Percentiles rank a stretch among this genome's conserved stretches.
phyloP scores from a whole-genome alignment of 2,329 filamentous ascomycete genomes.

The Sporothrix curviconia region DNA sequence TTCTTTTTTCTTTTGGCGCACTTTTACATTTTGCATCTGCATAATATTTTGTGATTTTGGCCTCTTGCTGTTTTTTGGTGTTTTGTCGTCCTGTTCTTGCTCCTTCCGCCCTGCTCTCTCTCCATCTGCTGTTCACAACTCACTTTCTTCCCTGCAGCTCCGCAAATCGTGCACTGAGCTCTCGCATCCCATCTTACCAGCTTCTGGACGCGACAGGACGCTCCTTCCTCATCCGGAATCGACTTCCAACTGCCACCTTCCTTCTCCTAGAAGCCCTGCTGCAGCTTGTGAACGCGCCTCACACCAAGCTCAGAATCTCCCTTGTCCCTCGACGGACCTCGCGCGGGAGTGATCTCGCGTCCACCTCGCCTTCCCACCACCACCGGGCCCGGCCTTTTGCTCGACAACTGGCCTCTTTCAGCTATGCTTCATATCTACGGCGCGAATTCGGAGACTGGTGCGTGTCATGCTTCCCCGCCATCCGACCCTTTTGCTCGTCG shows the following conservation, averaged over 20 bases:
- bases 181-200: no score
- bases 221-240: no score
- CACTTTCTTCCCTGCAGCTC: no score
- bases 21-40: no score
- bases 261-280: no score
- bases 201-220: no score
- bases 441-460: constrained; percentile 38
- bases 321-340: not conserved
- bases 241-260: no score
- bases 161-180: no score
- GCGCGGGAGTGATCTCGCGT: no score
- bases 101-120: not conserved
- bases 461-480: not conserved
- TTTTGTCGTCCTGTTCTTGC: not conserved
- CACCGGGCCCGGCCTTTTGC: not conserved
- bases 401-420: constrained; percentile 22
- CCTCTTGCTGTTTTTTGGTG: not conserved
- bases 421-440: constrained; percentile 41
- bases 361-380: not conserved
- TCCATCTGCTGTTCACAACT: not conserved
- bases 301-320: not conserved
- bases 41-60: not conserved
- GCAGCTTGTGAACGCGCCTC: no score
- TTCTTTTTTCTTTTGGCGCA: no score
- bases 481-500: no score